Evolutionary conservation across 371 early-diverging fungal species (phyloP).

Genomic region (Rhizopus stolonifer): DNA sequence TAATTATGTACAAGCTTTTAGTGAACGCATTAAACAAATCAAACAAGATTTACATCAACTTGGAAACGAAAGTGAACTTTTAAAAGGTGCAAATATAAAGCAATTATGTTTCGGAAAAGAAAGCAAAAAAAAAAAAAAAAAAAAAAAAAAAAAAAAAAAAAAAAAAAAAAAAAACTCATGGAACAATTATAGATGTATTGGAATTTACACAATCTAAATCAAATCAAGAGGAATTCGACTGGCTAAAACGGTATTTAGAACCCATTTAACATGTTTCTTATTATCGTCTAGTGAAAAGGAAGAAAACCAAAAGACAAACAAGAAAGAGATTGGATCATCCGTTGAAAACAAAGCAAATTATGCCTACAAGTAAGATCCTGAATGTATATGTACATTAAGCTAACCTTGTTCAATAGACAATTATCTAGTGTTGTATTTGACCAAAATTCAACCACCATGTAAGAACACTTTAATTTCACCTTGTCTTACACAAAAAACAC

Average conservation of each 20-base stretch:
- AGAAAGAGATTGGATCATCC: slow-evolving; percentile 27
- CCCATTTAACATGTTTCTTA: neutral
- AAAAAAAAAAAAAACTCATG: neutral
- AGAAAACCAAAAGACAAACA: slow-evolving; percentile 20
- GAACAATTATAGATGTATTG: slow-evolving; percentile 16
- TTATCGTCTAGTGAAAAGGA: neutral
- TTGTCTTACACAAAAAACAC: neutral
- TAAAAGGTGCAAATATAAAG: slow-evolving; percentile 42
- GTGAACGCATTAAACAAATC: slow-evolving; percentile 28
- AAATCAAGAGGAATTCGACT: slow-evolving; percentile 22
- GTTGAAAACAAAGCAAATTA: slow-evolving; percentile 33
- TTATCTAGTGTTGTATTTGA: slow-evolving; percentile 19
- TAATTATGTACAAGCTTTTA: slow-evolving; percentile 27
- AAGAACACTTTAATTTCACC: too few species aligned
- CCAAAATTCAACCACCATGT: slow-evolving; percentile 19
- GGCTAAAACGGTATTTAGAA: slow-evolving; percentile 19
- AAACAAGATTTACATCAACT: slow-evolving; percentile 27
- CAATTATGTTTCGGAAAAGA: too few species aligned
- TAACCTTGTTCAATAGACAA: too few species aligned
- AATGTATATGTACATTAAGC: too few species aligned
- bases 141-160: too few species aligned
- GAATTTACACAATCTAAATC: slow-evolving; percentile 27
- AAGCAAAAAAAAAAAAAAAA: too few species aligned
- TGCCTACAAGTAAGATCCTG: slow-evolving; percentile 35
- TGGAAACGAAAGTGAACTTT: slow-evolving; percentile 24